Evolutionary conservation across 768 basidiomycete species (phyloP), one percentile per base, ranked within the genome.

Genomic region (Suillus luteus): DNA sequence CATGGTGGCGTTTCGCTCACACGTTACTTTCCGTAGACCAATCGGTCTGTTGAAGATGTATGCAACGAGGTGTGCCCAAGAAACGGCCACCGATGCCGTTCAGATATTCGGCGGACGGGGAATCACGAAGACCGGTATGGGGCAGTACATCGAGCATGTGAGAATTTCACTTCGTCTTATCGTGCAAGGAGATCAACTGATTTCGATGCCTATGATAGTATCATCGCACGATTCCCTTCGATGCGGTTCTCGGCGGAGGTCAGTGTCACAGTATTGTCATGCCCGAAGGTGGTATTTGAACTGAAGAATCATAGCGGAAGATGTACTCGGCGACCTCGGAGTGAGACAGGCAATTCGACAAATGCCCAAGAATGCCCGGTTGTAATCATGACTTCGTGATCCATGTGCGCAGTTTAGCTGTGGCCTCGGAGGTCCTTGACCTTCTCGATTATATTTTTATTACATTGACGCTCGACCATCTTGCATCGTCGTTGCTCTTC

Each of bases 71-170:
- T 78, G 78, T 24, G 84, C 82, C 3, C 83, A 83, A 55, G 83
- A 85, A 61, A 84, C 85, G 19, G 81, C 85, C 3, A 76, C 78
- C 57, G 85, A 86, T 62, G 92, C 93, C 19, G 91, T 94, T 3
- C 89, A 91, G 77, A 85, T 95, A 65, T 95, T 94, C 67, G 93
- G 93, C 70, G 94, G 93, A 19, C 86, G 94, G 61, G 93, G 91
- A 31, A 85, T 96, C 58, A 95, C 94, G 3, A 84, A 85, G 72
- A 86, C 86, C 2, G 92, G 93, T 19, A 92, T 93, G 90, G 92
- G 92, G 44, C 80, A 79, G 61, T 83, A 82, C 69, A 85, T 92
- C 57, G 92, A 94, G 75, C 89, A 91, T 70, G 86, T 87, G 65
- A 65, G 83, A 82, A 12, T n/a, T 59, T 31, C 37, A 43, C 37